Conservation (phyloP, 2,329 filamentous ascomycete genomes). For the Xylariaceae sp. region DNA sequence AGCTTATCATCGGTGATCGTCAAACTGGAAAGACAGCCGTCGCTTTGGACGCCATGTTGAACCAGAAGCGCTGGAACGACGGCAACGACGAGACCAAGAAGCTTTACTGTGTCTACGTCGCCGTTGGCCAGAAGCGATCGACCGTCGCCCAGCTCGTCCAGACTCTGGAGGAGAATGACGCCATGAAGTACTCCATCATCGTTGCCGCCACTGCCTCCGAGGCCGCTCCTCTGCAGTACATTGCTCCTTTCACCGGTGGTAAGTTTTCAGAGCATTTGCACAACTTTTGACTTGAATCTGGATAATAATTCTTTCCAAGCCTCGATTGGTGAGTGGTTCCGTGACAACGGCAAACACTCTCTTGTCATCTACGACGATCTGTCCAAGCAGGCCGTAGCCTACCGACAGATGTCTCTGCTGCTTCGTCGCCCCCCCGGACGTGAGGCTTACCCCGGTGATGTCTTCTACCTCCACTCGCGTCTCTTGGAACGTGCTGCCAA, state of each 20-base stretch:
- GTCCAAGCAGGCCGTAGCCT: constrained; percentile 95
- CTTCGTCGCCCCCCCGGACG: constrained; percentile 96
- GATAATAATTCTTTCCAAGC: no score
- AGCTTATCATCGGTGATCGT: constrained; percentile 99
- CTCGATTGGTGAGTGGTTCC: constrained; percentile 71
- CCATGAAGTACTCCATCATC: constrained; percentile 95
- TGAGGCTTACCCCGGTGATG: constrained; percentile 99
- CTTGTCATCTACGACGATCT: constrained; percentile 93
- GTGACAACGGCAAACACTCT: constrained; percentile 83
- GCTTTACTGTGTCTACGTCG: constrained; percentile 99
- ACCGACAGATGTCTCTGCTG: constrained; percentile 98
- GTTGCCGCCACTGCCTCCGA: constrained; percentile 97
- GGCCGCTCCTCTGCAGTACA: constrained; percentile 89
- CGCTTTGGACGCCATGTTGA: constrained; percentile 94
- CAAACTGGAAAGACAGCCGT: constrained; percentile 99
- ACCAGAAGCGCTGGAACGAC: constrained; percentile 98
- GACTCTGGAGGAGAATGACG: constrained; percentile 99
- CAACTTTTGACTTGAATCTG: neutral
- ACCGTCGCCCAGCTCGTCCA: constrained; percentile 99
- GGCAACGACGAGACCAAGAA: constrained; percentile 88
- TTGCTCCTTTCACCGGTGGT: constrained; percentile 84
- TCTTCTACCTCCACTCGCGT: constrained; percentile 99
- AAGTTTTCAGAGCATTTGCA: constrained; percentile 26
- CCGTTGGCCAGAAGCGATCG: constrained; percentile 98
- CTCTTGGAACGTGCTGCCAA: constrained; percentile 99